Evolutionary conservation across 768 basidiomycete species (phyloP).

Genomic region (Basidioascus undulatus): DNA sequence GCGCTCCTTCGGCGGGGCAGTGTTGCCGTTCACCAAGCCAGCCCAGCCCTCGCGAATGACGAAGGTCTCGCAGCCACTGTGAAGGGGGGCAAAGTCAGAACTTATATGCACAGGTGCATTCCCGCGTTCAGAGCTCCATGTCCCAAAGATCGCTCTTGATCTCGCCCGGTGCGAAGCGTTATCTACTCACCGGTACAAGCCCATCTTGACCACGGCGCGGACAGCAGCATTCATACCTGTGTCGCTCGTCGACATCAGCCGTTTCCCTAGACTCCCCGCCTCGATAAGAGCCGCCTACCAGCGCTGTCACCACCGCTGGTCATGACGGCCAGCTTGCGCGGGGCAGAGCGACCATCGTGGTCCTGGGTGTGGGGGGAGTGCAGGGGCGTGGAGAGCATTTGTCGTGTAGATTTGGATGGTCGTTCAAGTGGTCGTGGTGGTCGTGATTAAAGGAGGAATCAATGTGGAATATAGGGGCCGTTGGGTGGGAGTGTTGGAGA

Average conservation of each 20-base stretch:
- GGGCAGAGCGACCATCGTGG: constrained; percentile 69
- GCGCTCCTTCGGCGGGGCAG: too few species aligned
- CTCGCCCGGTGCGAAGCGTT: background rate
- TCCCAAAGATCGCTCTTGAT: background rate
- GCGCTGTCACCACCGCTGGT: constrained; percentile 95
- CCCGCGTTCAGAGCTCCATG: background rate
- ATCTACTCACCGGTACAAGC: constrained; percentile 51
- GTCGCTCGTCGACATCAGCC: background rate
- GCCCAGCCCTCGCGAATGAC: constrained; percentile 97
- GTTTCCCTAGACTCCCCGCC: constrained; percentile 9
- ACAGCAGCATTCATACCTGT: constrained; percentile 71
- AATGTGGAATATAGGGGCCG: too few species aligned
- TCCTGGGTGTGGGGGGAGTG: background rate
- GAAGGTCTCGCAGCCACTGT: constrained; percentile 82
- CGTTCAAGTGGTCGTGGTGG: too few species aligned
- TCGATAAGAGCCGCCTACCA: constrained; percentile 28
- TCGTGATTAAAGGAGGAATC: too few species aligned
- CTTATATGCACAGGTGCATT: background rate
- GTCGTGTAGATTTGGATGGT: background rate
- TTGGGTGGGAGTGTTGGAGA: too few species aligned
- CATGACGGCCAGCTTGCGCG: constrained; percentile 36
- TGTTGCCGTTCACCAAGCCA: constrained; percentile 84
- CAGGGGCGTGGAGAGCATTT: background rate
- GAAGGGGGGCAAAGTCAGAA: background rate
- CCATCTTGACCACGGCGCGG: constrained; percentile 74